A percentile compares a stretch with the other conserved stretches of the same genome.
Evolutionary conservation across 108 stramenopile species (phyloP).

Genomic region (Ochromonas danica): DNA sequence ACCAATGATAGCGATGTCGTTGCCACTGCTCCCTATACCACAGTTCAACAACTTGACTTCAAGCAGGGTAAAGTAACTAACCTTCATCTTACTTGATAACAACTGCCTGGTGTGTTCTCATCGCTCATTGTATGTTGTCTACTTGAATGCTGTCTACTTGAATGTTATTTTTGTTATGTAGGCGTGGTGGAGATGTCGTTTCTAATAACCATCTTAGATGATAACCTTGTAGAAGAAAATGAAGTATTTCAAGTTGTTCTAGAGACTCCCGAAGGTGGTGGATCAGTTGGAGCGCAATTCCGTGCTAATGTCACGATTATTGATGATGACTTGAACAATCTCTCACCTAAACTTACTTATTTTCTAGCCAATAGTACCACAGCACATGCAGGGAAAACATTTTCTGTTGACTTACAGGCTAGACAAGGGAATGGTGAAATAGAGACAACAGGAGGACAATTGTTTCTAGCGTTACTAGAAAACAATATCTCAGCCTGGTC

Average conservation of each 20-base stretch:
- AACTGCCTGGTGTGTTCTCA: too few species aligned
- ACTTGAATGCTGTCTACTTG: background rate
- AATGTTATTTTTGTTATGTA: background rate
- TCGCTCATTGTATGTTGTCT: background rate
- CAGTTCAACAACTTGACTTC: constrained; percentile 58
- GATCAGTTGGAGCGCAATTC: constrained; percentile 53
- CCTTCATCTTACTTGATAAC: background rate
- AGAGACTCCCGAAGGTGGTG: constrained; percentile 42
- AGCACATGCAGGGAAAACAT: background rate
- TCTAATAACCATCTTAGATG: constrained; percentile 65
- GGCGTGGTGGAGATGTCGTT: constrained; percentile 60
- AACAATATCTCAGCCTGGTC: too few species aligned
- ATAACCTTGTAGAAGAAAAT: constrained; percentile 55
- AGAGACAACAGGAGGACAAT: background rate
- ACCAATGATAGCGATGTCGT: constrained; percentile 58
- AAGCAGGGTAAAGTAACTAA: background rate
- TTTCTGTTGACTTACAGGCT: background rate
- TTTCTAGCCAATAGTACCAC: background rate
- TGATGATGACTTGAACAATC: constrained; percentile 53
- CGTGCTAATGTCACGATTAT: constrained; percentile 59
- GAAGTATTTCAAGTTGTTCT: constrained; percentile 39
- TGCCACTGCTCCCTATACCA: constrained; percentile 58
- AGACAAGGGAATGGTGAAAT: background rate
- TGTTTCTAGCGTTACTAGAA: background rate
- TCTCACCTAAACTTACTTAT: background rate